These are phyloP conservation scores for Colletotrichum truncatum DNA, from an alignment of 2,329 filamentous ascomycete species.

Conservation along the genomic window DNA sequence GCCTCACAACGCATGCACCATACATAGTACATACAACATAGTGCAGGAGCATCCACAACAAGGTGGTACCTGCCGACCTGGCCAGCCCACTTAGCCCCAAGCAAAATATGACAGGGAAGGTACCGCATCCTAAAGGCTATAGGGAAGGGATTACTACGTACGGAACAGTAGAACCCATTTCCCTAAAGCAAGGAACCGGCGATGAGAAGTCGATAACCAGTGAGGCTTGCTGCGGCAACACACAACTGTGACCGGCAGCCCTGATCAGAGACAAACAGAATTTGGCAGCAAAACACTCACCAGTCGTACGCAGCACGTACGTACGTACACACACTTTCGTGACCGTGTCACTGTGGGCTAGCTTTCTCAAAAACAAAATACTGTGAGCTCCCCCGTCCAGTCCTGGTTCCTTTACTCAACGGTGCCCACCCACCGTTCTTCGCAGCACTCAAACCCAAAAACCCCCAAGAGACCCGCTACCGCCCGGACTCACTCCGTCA, in stretches of 20 bases:
- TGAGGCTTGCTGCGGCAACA: conserved; percentile 10
- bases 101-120: neutral
- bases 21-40: neutral
- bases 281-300: neutral
- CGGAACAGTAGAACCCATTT: neutral
- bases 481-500: conserved; percentile 22
- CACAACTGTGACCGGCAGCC: conserved; percentile 1
- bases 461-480: conserved; percentile 4
- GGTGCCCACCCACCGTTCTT: neutral
- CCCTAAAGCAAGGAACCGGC: conserved; percentile 14
- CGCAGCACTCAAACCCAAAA: conserved; percentile 4
- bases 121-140: too few relatives aligned
- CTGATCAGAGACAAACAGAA: conserved; percentile 8
- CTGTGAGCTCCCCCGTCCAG: too few relatives aligned
- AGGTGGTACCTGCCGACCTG: neutral
- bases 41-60: neutral
- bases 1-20: neutral
- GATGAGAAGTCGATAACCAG: conserved; percentile 12
- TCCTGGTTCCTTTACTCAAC: too few relatives aligned
- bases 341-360: too few relatives aligned
- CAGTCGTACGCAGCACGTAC: too few relatives aligned
- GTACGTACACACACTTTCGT: too few relatives aligned
- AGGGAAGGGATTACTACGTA: neutral
- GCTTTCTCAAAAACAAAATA: too few relatives aligned
- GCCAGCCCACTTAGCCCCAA: neutral